Evolutionary conservation across 2,329 filamentous ascomycete species (phyloP), one percentile per base, ranked within the genome.

Genomic region (Rachicladosporium sp.): DNA sequence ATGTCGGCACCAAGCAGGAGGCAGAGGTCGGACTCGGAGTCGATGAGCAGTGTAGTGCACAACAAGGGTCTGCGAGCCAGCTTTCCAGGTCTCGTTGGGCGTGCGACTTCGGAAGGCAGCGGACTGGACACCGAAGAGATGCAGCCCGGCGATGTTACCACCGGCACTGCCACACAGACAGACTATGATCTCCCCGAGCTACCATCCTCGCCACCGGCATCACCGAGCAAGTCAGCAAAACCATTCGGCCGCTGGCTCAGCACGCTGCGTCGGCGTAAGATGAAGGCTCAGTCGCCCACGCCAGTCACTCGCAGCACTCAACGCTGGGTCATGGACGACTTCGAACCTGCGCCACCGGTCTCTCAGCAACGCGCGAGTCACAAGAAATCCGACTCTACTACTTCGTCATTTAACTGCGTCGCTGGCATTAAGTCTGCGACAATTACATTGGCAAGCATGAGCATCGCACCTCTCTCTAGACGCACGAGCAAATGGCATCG

Each of bases 401-500:
- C 73, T 1, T 85, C 82, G 5, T 93, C 87, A 0, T 77, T 84
- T 43, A 81, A 74, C 2, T 87, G 88, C 53, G 76, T 95, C 30
- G 76, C 79, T n/a, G 80, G 76, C 10, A 73, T 93, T 49, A 86
- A 81, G 56, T 91, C 85, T 46, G 82, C 83, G 38, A 88, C 81
- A 43, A 70, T 85, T 44, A 93, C 86, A 43, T 66, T 88, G 43
- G 73, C 78, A 35, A 85, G 80, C 51, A 70, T 75, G 48, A 93
- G 83, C 59, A 68, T 81, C 43, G 67, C 75, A 35, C 73, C 75
- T 29, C 71, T 73, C 38, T 80, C 79, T 7, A 70, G 71, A 43
- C 67, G 68, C 38, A 68, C 65, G 6, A 57, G 62, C 13, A 68
- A 67, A 38, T 75, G 78, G 33, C 70, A 70, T 46, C 74, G 76